Conservation (phyloP, 139 green algal genomes). For the Parachlorella kessleri region DNA sequence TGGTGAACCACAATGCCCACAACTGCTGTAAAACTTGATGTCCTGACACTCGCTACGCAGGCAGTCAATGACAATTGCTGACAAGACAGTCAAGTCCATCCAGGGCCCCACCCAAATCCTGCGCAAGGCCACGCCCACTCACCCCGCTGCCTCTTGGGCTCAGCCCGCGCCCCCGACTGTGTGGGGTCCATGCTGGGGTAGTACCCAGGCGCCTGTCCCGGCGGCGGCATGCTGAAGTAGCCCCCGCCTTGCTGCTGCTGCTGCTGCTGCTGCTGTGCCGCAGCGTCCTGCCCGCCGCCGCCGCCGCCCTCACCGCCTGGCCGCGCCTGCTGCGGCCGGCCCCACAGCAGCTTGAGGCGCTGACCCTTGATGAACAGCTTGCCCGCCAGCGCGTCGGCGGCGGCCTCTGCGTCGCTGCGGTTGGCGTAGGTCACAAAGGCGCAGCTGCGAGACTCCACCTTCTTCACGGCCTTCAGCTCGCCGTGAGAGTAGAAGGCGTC, state of each 20-base stretch:
- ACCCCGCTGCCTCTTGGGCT: background rate
- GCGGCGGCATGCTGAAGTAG: background rate
- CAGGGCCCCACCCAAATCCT: no score
- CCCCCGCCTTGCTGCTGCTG: background rate
- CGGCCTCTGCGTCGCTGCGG: slow-evolving; percentile 82
- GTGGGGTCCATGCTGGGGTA: slow-evolving; percentile 73
- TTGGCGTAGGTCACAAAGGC: slow-evolving; percentile 88
- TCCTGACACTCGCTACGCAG: background rate
- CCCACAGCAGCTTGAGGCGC: slow-evolving; percentile 90
- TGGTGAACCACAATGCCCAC: background rate
- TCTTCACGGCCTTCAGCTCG: slow-evolving; percentile 68
- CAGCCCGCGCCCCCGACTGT: slow-evolving; percentile 39
- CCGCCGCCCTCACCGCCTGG: background rate
- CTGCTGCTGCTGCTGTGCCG: slow-evolving; percentile 4
- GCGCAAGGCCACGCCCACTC: background rate
- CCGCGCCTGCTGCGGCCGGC: slow-evolving; percentile 62
- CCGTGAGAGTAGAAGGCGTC: slow-evolving; percentile 90
- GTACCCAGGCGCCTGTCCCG: background rate
- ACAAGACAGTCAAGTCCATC: background rate
- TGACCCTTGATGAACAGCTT: slow-evolving; percentile 85
- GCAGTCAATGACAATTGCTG: background rate
- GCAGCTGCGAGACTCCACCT: slow-evolving; percentile 61
- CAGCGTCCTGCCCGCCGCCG: slow-evolving; percentile 8
- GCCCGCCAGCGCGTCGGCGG: slow-evolving; percentile 73
- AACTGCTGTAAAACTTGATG: background rate